Evolutionary conservation across 441 rosid genomes (phyloP).

Genomic region (Populus hybrid): DNA sequence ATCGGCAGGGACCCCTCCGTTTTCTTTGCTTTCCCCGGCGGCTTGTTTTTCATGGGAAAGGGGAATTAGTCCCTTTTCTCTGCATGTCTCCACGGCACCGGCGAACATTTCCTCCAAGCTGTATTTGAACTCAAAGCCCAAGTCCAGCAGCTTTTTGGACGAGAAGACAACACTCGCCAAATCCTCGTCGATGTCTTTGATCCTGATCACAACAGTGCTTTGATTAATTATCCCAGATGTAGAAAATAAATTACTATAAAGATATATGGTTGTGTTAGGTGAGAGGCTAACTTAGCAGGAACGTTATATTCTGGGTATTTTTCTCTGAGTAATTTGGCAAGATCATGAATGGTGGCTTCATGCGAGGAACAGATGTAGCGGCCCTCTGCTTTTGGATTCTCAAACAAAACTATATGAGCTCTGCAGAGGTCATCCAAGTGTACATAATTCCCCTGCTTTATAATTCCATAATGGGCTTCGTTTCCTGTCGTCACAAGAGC

Average conservation of each 20-base stretch:
- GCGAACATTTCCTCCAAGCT: conserved; percentile 68
- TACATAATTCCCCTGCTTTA: conserved; percentile 75
- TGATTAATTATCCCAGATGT: neutral
- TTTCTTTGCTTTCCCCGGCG: conserved; percentile 33
- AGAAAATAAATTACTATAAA: neutral
- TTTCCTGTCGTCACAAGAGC: conserved; percentile 43
- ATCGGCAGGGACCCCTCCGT: neutral
- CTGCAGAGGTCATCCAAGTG: conserved; percentile 84
- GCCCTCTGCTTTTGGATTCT: conserved; percentile 66
- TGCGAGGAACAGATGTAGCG: conserved; percentile 78
- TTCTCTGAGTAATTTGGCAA: conserved; percentile 47
- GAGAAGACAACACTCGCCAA: conserved; percentile 39
- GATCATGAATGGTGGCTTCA: conserved; percentile 48
- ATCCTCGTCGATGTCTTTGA: conserved; percentile 55
- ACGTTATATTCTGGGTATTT: conserved; percentile 63
- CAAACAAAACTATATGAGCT: conserved; percentile 67
- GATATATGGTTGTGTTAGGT: neutral
- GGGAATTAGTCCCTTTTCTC: conserved; percentile 63
- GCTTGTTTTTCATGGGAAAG: neutral
- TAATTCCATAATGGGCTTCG: conserved; percentile 69
- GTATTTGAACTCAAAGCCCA: conserved; percentile 72
- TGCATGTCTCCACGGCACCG: conserved; percentile 69
- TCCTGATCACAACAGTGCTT: conserved; percentile 30
- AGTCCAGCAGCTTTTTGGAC: conserved; percentile 60
- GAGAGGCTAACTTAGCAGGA: conserved; percentile 51